Evolutionary conservation across 2,329 filamentous ascomycete genomes (phyloP).

Genomic region (Chrysoporthe austroafricana): DNA sequence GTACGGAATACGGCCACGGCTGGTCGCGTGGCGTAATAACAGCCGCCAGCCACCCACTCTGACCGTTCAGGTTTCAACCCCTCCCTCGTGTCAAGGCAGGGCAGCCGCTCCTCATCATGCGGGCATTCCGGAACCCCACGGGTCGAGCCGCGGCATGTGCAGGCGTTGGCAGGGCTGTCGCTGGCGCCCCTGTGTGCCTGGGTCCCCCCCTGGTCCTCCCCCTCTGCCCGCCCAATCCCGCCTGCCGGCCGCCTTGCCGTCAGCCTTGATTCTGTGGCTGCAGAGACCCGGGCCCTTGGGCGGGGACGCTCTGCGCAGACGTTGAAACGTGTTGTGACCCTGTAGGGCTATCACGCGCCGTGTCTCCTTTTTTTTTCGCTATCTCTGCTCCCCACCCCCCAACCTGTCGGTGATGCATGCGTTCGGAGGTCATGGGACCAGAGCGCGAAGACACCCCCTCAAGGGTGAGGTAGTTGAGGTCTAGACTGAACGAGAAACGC

Average conservation of each 20-base stretch:
- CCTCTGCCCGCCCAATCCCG: background rate
- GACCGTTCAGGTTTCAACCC: background rate
- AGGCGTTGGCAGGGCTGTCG: background rate
- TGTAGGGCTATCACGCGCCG: background rate
- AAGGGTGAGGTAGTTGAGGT: background rate
- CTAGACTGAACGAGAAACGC: background rate
- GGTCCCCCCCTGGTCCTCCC: background rate
- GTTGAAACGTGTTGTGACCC: background rate
- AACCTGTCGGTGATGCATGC: background rate
- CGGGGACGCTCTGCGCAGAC: background rate
- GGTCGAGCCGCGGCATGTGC: conserved; percentile 10
- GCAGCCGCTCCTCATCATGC: background rate
- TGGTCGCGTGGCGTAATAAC: background rate
- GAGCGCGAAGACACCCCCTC: background rate
- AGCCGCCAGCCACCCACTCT: too few relatives aligned
- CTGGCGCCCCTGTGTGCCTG: too few relatives aligned
- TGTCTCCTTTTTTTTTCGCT: background rate
- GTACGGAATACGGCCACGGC: conserved; percentile 4
- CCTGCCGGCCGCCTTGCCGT: background rate
- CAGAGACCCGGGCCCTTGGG: background rate
- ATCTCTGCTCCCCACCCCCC: background rate
- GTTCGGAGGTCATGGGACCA: background rate
- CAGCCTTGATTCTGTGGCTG: background rate
- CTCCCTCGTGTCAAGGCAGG: conserved; percentile 1
- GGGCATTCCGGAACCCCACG: conserved; percentile 8